Base-by-base conservation (phyloP, 148 eudicot genomes). In the Fallopia convolvulus region DNA sequence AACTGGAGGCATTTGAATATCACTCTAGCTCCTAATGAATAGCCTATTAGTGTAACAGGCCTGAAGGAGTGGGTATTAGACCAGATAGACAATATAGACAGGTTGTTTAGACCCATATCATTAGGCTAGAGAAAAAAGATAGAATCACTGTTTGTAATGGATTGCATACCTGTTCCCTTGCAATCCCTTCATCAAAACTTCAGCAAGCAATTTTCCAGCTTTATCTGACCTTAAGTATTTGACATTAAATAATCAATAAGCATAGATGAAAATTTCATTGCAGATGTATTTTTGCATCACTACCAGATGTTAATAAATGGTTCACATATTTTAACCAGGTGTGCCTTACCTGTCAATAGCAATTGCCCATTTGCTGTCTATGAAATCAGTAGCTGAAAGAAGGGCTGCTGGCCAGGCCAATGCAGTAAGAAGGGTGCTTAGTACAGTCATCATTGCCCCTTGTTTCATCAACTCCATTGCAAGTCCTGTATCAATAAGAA, bases 331-430 rank as follows among this genome's bases (percentile, higher is more conserved):
- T 12, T 47, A 14, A 23, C 40, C 47, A 36, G 3, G 21, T 39
- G 46, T 36, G n/a, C n/a, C 72, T 15, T 85, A 95, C 99, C 99
- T 92, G 90, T 95, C 85, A 47, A 95, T 85, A 49, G 97, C 99
- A 78, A 95, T 87, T 76, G 97, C n/a, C 99, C 99, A 95, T 85
- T 86, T 95, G 93, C 99, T 92, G 83, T 95, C 99, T 77, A 95
- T 95, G 53, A 95, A 84, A 85, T 89, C 93, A 77, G 97, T 89
- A 76, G 84, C 87, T 8, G 84, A 71, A 78, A 92, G 94, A 80
- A 95, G 84, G 75, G 97, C 82, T 49, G 97, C 94, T 39, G 99
- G 99, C 99, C 99, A 95, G 60, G 97, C 97, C 85, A 95, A 83
- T 74, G 99, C 99, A 15, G 91, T 75, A 20, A 95, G 60, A 82